phyloP scores from a whole-genome alignment of 176 grass and related monocot species.

The Lolium rigidum region DNA sequence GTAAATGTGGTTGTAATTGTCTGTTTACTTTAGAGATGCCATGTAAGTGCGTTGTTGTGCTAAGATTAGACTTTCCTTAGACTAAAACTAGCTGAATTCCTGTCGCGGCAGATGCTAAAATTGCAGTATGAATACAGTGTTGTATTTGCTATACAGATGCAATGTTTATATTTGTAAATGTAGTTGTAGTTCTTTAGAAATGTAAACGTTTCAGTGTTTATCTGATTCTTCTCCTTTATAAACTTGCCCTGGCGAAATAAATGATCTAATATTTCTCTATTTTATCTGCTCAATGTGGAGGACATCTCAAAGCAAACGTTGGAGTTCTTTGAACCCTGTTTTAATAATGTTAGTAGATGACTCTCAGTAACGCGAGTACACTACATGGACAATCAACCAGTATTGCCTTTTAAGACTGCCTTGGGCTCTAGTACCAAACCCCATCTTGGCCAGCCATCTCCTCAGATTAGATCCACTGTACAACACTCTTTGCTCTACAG shows the following conservation, averaged over 20 bases:
- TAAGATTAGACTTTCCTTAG: not conserved
- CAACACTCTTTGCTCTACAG: not conserved
- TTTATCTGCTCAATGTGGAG: not conserved
- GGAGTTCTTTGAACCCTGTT: not conserved
- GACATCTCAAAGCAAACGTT: not conserved
- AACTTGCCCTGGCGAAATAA: not conserved
- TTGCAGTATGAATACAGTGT: not conserved
- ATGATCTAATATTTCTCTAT: not conserved
- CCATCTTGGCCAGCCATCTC: not conserved
- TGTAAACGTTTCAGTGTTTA: not conserved
- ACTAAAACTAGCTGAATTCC: slow-evolving; percentile 18
- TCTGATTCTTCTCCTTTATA: not conserved
- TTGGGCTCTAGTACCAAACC: slow-evolving; percentile 18
- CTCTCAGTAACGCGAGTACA: not conserved
- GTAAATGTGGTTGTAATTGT: not conserved
- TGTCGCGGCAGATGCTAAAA: not conserved
- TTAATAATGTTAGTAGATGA: not conserved
- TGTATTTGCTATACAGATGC: not conserved
- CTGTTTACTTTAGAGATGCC: not conserved
- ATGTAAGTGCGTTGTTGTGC: not conserved
- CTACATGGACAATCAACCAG: not conserved
- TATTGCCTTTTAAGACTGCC: slow-evolving; percentile 33
- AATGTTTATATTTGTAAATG: not conserved
- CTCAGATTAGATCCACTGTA: not conserved
- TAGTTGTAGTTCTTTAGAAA: not conserved